Evolutionary conservation across 2,329 filamentous ascomycete species (phyloP).

Genomic region (Macrophomina pseudophaseolina): DNA sequence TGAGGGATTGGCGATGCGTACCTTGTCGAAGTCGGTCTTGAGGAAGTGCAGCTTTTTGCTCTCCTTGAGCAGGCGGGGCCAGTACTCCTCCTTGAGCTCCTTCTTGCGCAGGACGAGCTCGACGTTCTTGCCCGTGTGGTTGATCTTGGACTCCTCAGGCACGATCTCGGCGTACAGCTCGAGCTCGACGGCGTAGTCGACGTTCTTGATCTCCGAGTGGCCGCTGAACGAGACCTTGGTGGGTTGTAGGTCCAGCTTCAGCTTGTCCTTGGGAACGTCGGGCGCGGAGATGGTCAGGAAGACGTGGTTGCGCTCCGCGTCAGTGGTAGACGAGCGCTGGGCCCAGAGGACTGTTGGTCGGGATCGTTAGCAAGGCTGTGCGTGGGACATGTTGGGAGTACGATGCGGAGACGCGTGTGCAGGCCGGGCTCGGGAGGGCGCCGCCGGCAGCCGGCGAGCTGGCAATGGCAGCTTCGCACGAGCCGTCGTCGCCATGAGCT

Average conservation of each 20-base stretch:
- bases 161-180: slow-evolving; percentile 94
- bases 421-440: slow-evolving; percentile 71
- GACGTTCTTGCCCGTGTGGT: slow-evolving; percentile 86
- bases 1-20: slow-evolving; percentile 38
- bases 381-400: slow-evolving; percentile 62
- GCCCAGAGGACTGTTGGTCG: slow-evolving; percentile 80
- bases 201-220: slow-evolving; percentile 81
- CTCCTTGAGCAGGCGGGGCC: slow-evolving; percentile 93
- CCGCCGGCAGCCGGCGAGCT: slow-evolving; percentile 95
- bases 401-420: slow-evolving; percentile 73
- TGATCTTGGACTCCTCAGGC: slow-evolving; percentile 77
- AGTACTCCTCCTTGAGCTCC: slow-evolving; percentile 91
- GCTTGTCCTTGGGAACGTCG: slow-evolving; percentile 75
- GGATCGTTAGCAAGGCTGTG: slow-evolving; percentile 31
- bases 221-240: slow-evolving; percentile 81
- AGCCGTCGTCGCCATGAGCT: slow-evolving; percentile 26
- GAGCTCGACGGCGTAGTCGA: slow-evolving; percentile 82
- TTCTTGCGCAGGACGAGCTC: slow-evolving; percentile 96
- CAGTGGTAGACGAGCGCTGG: slow-evolving; percentile 84
- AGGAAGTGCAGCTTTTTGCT: slow-evolving; percentile 89
- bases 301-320: slow-evolving; percentile 89
- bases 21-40: slow-evolving; percentile 99
- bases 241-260: slow-evolving; percentile 84
- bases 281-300: slow-evolving; percentile 90
- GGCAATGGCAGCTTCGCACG: slow-evolving; percentile 61